Evolutionary conservation across 345 rosid genomes (phyloP).

Genomic region (Arabidopsis suecica): DNA sequence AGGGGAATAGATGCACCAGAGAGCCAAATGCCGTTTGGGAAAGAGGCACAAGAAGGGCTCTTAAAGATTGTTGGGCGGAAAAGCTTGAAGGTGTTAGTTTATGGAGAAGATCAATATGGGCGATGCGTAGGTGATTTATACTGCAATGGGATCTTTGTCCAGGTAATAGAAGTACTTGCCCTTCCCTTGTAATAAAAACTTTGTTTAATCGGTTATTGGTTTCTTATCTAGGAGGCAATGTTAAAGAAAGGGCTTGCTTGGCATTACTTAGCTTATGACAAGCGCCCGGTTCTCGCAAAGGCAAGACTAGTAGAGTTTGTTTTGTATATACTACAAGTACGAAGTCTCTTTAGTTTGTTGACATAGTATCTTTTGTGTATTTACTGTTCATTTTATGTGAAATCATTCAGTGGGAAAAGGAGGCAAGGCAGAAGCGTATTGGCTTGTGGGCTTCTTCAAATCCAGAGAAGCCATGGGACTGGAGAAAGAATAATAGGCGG

Average conservation of each 20-base stretch:
- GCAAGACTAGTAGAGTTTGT: constrained; percentile 42
- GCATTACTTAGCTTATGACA: constrained; percentile 76
- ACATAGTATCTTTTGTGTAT: neutral
- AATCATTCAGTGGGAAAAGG: constrained; percentile 69
- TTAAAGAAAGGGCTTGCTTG: constrained; percentile 85
- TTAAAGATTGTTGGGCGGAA: constrained; percentile 66
- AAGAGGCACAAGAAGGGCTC: constrained; percentile 72
- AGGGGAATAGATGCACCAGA: constrained; percentile 98
- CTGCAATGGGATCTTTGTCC: constrained; percentile 61
- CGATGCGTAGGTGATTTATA: constrained; percentile 72
- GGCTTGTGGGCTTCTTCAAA: constrained; percentile 84
- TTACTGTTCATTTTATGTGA: neutral
- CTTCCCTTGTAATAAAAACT: neutral
- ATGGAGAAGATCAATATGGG: constrained; percentile 67
- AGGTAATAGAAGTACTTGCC: constrained; percentile 54
- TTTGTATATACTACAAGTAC: neutral
- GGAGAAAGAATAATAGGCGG: constrained; percentile 73
- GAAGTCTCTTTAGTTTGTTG: neutral
- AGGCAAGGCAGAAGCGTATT: constrained; percentile 65
- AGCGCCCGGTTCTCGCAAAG: constrained; percentile 58
- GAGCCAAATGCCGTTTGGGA: constrained; percentile 74
- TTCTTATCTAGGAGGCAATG: constrained; percentile 63
- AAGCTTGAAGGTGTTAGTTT: constrained; percentile 65
- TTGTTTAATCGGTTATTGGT: neutral
- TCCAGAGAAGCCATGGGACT: constrained; percentile 89